A percentile compares a stretch with the other conserved stretches of the same genome.
Evolutionary conservation across 306 rosid species (phyloP).

Genomic region (Fagus sylvatica): DNA sequence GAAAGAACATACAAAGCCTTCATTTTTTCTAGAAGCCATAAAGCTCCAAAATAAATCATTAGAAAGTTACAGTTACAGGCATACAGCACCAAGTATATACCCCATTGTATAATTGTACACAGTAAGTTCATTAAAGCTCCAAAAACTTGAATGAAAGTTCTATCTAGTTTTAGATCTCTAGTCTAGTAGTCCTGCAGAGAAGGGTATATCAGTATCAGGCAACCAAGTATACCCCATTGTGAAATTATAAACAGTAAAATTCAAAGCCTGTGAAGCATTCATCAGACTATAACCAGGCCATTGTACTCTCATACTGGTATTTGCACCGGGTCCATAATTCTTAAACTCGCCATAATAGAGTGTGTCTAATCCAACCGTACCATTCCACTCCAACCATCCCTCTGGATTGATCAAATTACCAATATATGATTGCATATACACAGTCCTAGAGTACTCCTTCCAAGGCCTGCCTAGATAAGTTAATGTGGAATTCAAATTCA

Average conservation of each 20-base stretch:
- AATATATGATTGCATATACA: constrained; percentile 68
- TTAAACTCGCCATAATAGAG: constrained; percentile 66
- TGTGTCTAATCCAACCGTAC: constrained; percentile 62
- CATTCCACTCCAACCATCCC: constrained; percentile 84
- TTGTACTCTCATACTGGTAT: constrained; percentile 50
- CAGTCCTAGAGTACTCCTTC: constrained; percentile 74
- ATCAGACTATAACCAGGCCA: constrained; percentile 68
- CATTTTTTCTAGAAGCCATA: constrained; percentile 11
- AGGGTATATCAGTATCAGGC: constrained; percentile 71
- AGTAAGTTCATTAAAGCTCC: neutral
- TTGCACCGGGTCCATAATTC: constrained; percentile 70
- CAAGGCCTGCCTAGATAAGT: constrained; percentile 67
- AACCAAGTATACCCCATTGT: constrained; percentile 72
- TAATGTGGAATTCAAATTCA: constrained; percentile 19
- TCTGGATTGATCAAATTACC: constrained; percentile 50
- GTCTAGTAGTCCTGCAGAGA: constrained; percentile 42
- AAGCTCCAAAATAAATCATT: neutral
- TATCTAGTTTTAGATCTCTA: constrained; percentile 9
- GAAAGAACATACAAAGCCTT: constrained; percentile 10
- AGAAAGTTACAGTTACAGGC: neutral
- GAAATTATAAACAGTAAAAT: constrained; percentile 65
- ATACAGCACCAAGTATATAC: too few species aligned
- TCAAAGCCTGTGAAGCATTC: constrained; percentile 62
- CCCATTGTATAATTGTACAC: too few species aligned
- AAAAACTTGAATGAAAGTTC: constrained; percentile 17